These are phyloP conservation scores for Clonostachys sp. DNA, from an alignment of 2,329 filamentous ascomycete genomes.

Conservation along the genomic window DNA sequence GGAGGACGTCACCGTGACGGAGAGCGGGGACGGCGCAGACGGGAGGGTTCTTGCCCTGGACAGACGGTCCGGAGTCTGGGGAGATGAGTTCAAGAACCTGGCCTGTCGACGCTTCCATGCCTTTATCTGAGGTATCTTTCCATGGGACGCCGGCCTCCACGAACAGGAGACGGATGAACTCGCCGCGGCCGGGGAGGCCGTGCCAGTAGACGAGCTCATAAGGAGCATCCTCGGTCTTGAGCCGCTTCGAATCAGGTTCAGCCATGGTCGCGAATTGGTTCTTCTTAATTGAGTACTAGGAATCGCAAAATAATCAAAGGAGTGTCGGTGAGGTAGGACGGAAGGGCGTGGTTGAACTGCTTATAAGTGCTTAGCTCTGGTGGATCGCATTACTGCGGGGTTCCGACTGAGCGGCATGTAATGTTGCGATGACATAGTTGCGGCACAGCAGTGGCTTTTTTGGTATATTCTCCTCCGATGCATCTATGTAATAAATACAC, in stretches of 20 bases:
- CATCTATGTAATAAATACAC: no score
- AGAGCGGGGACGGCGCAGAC: conserved; percentile 64
- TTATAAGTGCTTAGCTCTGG: no score
- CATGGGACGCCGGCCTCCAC: conserved; percentile 65
- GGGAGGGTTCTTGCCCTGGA: conserved; percentile 50
- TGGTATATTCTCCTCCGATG: no score
- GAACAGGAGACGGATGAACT: conserved; percentile 67
- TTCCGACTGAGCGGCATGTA: no score
- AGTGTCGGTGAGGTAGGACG: no score
- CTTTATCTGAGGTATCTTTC: conserved; percentile 40
- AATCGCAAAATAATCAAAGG: no score
- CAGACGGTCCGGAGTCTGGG: conserved; percentile 38
- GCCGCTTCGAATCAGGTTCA: conserved; percentile 15
- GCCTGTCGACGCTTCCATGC: conserved; percentile 41
- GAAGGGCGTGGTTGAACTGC: no score
- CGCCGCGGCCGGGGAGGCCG: conserved; percentile 66
- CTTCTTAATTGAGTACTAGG: no score
- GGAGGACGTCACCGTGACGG: conserved; percentile 52
- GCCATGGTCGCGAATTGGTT: conserved; percentile 2
- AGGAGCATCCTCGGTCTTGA: conserved; percentile 29
- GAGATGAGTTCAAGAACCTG: conserved; percentile 42
- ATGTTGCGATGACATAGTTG: no score
- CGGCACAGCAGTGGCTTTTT: no score
- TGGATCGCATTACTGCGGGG: no score
- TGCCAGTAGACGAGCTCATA: conserved; percentile 73